Conservation (phyloP, 768 basidiomycete species). For the Cystofilobasidium macerans region DNA sequence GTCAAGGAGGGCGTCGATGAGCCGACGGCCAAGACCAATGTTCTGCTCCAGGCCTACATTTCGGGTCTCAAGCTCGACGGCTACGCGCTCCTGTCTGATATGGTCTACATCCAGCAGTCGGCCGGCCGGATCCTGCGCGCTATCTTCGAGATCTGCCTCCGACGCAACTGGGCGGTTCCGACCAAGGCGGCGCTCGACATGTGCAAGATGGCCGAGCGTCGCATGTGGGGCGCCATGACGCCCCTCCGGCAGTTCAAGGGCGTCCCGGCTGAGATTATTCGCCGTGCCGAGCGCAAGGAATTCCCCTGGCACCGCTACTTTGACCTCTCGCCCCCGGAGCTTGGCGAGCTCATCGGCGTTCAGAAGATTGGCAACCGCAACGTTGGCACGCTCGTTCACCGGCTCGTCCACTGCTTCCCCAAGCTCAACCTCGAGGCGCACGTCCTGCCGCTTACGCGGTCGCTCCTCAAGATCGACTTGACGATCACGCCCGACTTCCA, state of each 20-base stretch:
- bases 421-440: conserved; percentile 88
- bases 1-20: conserved; percentile 96
- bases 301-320: conserved; percentile 99
- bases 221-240: conserved; percentile 95
- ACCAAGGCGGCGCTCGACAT: conserved; percentile 81
- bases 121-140: conserved; percentile 93
- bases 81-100: conserved; percentile 45
- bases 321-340: conserved; percentile 69
- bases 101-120: conserved; percentile 90
- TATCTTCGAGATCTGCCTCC: conserved; percentile 93
- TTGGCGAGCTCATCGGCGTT: conserved; percentile 88
- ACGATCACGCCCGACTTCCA: conserved; percentile 95
- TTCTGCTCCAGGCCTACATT: conserved; percentile 85
- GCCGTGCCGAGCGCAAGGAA: conserved; percentile 90
- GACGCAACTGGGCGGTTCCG: conserved; percentile 94
- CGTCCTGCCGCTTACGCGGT: conserved; percentile 91
- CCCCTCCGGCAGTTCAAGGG: conserved; percentile 91
- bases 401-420: conserved; percentile 90
- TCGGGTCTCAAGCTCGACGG: conserved; percentile 88
- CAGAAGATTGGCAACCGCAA: conserved; percentile 46
- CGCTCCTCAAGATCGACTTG: conserved; percentile 79
- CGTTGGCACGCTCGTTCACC: conserved; percentile 80
- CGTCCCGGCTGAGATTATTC: conserved; percentile 50
- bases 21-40: conserved; percentile 93
- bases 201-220: conserved; percentile 75